These are phyloP conservation scores for Rhodotorula sp. DNA, from an alignment of 1,284 basidiomycete genomes.

Conservation along the genomic window DNA sequence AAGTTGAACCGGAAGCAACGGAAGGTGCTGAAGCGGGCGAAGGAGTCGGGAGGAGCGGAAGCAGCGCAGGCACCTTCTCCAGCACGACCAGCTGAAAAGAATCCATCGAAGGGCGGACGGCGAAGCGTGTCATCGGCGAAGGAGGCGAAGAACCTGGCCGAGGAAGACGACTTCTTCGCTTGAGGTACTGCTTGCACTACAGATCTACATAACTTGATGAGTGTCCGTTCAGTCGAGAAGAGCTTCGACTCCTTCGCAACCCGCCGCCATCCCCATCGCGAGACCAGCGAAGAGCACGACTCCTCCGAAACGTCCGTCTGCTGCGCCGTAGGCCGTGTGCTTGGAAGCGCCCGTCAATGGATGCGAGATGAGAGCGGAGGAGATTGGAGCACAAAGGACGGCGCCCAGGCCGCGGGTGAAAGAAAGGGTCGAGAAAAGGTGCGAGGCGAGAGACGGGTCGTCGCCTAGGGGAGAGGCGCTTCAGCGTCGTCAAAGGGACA, in stretches of 20 bases:
- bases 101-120: not conserved
- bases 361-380: conserved; percentile 46
- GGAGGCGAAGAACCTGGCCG: conserved; percentile 5
- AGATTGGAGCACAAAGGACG: conserved; percentile 53
- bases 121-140: not conserved
- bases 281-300: conserved; percentile 20
- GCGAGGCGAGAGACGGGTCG: conserved; percentile 49
- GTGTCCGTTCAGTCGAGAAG: not conserved
- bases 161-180: conserved; percentile 35
- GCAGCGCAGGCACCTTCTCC: not conserved
- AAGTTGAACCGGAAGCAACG: conserved; percentile 27
- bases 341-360: not conserved
- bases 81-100: not conserved
- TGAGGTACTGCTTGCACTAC: not conserved
- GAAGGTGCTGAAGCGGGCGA: conserved; percentile 16
- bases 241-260: conserved; percentile 7
- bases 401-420: conserved; percentile 53
- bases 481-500: not conserved
- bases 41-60: conserved; percentile 2
- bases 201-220: not conserved
- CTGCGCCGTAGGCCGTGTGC: conserved; percentile 19
- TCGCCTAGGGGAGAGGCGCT: conserved; percentile 44
- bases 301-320: conserved; percentile 14
- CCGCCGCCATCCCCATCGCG: conserved; percentile 12
- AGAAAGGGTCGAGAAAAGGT: conserved; percentile 50